Evolutionary conservation across 768 basidiomycete species (phyloP), one percentile per base, ranked within the genome.

Genomic region (Astraeus odoratus): DNA sequence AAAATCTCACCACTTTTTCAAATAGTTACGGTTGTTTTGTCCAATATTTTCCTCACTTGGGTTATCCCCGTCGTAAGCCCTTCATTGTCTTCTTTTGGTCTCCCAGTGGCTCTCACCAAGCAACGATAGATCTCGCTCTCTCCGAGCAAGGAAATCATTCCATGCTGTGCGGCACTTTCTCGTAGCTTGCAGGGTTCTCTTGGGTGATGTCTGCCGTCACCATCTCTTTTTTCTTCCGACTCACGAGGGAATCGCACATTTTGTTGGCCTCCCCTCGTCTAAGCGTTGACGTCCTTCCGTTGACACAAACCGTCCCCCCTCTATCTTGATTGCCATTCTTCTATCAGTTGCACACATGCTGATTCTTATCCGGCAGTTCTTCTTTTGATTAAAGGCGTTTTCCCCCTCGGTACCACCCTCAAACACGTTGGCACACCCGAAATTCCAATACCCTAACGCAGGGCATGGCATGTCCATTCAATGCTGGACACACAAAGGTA

Each of bases 391-490:
- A 23, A 39, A 39, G 24, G 15, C 23, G 6, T 24, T 39, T 39
- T 22, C 25, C 23, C 23, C n/a, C 23, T 24, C 22, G 22, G 37
- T 39, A 23, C 13, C 37, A 22, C 23, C 37, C 23, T 12, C 20
- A 39, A 39, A 39, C 37, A 39, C 37, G 37, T 39, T 39, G 37
- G 13, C 37, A 25, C 37, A 25, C 23, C 37, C n/a, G n/a, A 39
- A 39, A 39, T 24, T 24, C 37, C 37, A 25, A 25, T 16, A 4
- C 19, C n/a, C 5, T 13, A 4, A 29, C 12, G 6, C 27, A 12
- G 12, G 27, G 27, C 27, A 29, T n/a, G 27, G 27, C 7, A 29
- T 29, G 27, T 13, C 27, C 27, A 7, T 13, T 7, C 13, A 13
- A 18, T 16, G 18, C 4, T 15, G n/a, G 7, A n/a, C 9, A 37